Percentiles rank a stretch among this genome's conserved stretches.
Conservation (phyloP, 495 filamentous ascomycete genomes). For the Neurospora sp. region DNA sequence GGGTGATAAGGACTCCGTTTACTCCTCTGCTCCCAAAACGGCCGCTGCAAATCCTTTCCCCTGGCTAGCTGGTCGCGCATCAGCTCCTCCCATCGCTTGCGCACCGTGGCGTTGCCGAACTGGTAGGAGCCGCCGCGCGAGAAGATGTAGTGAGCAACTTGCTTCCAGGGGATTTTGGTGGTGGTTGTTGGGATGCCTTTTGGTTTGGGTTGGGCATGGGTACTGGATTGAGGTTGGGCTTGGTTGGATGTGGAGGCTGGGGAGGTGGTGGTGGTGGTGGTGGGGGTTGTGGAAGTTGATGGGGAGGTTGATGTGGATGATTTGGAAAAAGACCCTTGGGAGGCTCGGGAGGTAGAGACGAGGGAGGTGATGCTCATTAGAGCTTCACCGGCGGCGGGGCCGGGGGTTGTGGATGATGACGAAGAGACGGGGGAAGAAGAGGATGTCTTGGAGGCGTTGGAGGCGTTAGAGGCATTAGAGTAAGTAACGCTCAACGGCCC, state of each 20-base stretch:
- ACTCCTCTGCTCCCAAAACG: slow-evolving; percentile 9
- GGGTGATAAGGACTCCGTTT: background rate
- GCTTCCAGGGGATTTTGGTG: slow-evolving; percentile 70
- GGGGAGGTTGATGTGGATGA: no score
- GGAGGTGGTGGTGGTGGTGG: no score
- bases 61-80: slow-evolving; percentile 9
- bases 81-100: slow-evolving; percentile 66
- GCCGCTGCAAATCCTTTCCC: slow-evolving; percentile 3
- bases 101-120: slow-evolving; percentile 81
- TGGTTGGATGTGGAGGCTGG: background rate
- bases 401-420: background rate
- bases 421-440: background rate
- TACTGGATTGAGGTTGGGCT: background rate
- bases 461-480: background rate
- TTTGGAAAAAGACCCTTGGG: no score
- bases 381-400: no score
- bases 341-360: no score
- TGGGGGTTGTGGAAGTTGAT: no score
- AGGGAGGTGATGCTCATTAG: no score
- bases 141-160: slow-evolving; percentile 62
- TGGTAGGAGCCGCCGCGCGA: slow-evolving; percentile 65
- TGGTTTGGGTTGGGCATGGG: no score
- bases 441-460: background rate
- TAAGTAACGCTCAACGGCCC: background rate
- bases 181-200: background rate